A percentile compares a stretch with the other conserved stretches of the same genome.
Conservation (phyloP, 495 filamentous ascomycete genomes). For the Penicillium coprophilum region DNA sequence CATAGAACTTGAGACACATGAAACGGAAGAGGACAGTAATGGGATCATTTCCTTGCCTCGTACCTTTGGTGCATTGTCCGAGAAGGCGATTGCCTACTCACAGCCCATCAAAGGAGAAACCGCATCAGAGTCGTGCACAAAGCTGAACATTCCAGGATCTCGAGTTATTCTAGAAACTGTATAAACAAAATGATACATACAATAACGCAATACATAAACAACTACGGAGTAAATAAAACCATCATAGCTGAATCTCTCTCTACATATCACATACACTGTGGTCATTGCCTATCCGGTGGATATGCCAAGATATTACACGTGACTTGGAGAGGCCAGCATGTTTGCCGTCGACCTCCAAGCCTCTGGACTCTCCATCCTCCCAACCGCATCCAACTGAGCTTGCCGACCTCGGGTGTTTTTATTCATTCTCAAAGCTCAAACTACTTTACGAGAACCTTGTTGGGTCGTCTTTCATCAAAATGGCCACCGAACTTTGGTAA, state of each 20-base stretch:
- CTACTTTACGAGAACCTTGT: slow-evolving; percentile 14
- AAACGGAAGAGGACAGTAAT: slow-evolving; percentile 16
- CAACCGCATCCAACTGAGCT: slow-evolving; percentile 28
- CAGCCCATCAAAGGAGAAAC: slow-evolving; percentile 26
- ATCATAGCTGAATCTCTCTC: slow-evolving; percentile 3
- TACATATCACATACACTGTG: slow-evolving; percentile 1
- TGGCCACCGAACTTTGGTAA: slow-evolving; percentile 68
- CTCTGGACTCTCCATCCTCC: slow-evolving; percentile 34
- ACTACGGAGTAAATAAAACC: background rate
- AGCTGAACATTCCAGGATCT: slow-evolving; percentile 44
- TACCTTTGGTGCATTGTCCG: slow-evolving; percentile 51
- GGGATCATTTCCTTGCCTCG: slow-evolving; percentile 30
- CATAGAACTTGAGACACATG: slow-evolving; percentile 18
- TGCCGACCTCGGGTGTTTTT: slow-evolving; percentile 23
- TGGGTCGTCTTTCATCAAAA: slow-evolving; percentile 39
- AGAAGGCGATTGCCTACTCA: slow-evolving; percentile 48
- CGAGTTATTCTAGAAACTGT: slow-evolving; percentile 28
- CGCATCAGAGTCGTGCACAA: slow-evolving; percentile 29
- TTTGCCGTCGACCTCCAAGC: slow-evolving; percentile 44
- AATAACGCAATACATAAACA: slow-evolving; percentile 11
- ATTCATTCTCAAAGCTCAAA: slow-evolving; percentile 23
- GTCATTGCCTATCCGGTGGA: slow-evolving; percentile 10
- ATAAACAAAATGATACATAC: slow-evolving; percentile 4
- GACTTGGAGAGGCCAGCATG: slow-evolving; percentile 38
- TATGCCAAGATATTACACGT: slow-evolving; percentile 39